Percentiles rank a stretch among this genome's conserved stretches.
Conservation (phyloP, 108 stramenopile species). For the Cyclotella atomus region DNA sequence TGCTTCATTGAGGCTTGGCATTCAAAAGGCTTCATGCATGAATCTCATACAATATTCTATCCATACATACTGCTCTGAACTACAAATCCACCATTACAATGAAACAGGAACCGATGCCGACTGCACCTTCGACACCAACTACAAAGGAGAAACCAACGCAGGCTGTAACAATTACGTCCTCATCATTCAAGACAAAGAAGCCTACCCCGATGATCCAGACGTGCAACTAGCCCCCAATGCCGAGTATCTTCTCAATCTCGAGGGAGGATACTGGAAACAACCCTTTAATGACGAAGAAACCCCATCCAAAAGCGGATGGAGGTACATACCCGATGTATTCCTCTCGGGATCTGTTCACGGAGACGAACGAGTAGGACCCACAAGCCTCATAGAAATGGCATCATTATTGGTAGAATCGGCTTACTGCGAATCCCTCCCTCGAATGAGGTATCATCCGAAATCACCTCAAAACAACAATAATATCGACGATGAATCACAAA, state of each 20-base stretch:
- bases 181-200: slow-evolving; percentile 75
- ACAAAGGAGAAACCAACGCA: slow-evolving; percentile 20
- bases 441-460: slow-evolving; percentile 33
- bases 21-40: too few relatives aligned
- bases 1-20: too few relatives aligned
- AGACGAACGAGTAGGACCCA: slow-evolving; percentile 96
- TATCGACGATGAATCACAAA: not conserved
- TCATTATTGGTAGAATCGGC: slow-evolving; percentile 71
- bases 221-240: slow-evolving; percentile 13
- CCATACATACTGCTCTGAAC: too few relatives aligned
- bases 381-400: slow-evolving; percentile 60
- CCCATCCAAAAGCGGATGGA: slow-evolving; percentile 32
- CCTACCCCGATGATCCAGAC: slow-evolving; percentile 70
- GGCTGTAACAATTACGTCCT: slow-evolving; percentile 85
- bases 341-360: slow-evolving; percentile 94
- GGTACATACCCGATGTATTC: slow-evolving; percentile 89
- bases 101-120: slow-evolving; percentile 30
- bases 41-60: too few relatives aligned
- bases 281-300: not conserved
- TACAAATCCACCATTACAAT: too few relatives aligned
- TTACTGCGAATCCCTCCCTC: slow-evolving; percentile 75
- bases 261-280: slow-evolving; percentile 16
- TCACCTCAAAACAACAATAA: too few relatives aligned
- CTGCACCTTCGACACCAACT: slow-evolving; percentile 41
- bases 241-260: slow-evolving; percentile 15